Percentiles rank a stretch among this genome's conserved stretches.
Evolutionary conservation across 257 asterid species (phyloP).

Genomic region (Przewalskia tangutica): DNA sequence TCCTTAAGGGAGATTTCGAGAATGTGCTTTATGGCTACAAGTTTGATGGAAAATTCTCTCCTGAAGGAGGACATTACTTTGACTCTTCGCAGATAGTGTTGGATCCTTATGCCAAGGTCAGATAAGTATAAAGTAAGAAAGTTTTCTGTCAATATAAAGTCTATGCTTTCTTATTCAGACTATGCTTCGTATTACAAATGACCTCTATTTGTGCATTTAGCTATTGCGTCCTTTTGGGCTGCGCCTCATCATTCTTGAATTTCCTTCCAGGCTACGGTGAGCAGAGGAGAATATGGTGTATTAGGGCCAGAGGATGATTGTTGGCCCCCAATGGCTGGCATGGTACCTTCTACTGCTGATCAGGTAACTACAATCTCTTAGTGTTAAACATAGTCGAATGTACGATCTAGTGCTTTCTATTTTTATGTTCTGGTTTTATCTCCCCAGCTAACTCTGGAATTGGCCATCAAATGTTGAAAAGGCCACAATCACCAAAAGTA

Average conservation of each 20-base stretch:
- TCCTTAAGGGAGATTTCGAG: slow-evolving; percentile 73
- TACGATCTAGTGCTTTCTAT: neutral
- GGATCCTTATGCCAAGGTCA: slow-evolving; percentile 95
- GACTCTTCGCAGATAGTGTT: slow-evolving; percentile 61
- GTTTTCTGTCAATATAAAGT: neutral
- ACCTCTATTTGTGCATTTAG: neutral
- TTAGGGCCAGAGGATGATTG: slow-evolving; percentile 55
- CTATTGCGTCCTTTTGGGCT: neutral
- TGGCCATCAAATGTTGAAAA: neutral
- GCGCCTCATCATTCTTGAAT: slow-evolving; percentile 3
- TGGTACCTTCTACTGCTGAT: slow-evolving; percentile 48
- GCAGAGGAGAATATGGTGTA: slow-evolving; percentile 72
- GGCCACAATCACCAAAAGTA: neutral
- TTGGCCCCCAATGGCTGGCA: slow-evolving; percentile 91
- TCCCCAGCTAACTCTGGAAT: neutral
- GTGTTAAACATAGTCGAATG: neutral
- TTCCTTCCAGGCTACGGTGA: slow-evolving; percentile 51
- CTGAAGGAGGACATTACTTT: slow-evolving; percentile 73
- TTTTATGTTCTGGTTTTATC: neutral
- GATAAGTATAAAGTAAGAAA: slow-evolving; percentile 4
- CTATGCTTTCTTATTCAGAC: neutral
- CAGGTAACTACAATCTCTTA: neutral
- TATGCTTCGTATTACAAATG: neutral
- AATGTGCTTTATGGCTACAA: slow-evolving; percentile 72
- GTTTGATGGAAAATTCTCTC: slow-evolving; percentile 67